Evolutionary conservation across 2,329 filamentous ascomycete species (phyloP).

Genomic region (Sclerotinia trifoliorum): DNA sequence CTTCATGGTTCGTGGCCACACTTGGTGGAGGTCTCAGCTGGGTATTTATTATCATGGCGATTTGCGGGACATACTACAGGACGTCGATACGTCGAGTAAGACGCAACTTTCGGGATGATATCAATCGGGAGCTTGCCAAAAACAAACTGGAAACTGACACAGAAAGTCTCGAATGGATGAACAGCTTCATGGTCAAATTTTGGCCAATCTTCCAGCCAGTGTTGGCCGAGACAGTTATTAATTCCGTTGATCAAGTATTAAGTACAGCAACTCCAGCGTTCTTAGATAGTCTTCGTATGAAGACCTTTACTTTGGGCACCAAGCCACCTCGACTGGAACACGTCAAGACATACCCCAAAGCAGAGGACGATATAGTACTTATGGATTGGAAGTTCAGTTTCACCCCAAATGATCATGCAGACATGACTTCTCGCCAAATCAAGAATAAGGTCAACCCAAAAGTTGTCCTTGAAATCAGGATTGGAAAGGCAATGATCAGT

Average conservation of each 20-base stretch:
- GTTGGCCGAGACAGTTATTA: conserved; percentile 86
- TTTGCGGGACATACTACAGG: conserved; percentile 92
- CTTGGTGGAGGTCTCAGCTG: conserved; percentile 89
- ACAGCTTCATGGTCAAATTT: conserved; percentile 97
- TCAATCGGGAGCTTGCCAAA: conserved; percentile 84
- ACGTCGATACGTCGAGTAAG: conserved; percentile 92
- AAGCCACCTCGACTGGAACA: conserved; percentile 96
- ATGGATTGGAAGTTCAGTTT: conserved; percentile 99
- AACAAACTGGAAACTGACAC: conserved; percentile 83
- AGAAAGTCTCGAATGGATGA: conserved; percentile 97
- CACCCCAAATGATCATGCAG: conserved; percentile 88
- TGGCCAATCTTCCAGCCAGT: conserved; percentile 99
- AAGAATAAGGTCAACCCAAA: conserved; percentile 98
- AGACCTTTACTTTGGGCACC: conserved; percentile 88
- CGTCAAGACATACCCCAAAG: conserved; percentile 96
- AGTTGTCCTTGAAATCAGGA: conserved; percentile 87
- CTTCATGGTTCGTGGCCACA: conserved; percentile 85
- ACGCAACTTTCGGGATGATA: conserved; percentile 92
- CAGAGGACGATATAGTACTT: conserved; percentile 89
- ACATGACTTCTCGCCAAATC: conserved; percentile 85
- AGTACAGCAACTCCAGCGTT: conserved; percentile 90
- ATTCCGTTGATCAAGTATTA: conserved; percentile 91
- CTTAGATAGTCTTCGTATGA: conserved; percentile 88
- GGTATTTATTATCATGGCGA: conserved; percentile 90
- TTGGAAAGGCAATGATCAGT: conserved; percentile 95